Evolutionary conservation across 768 basidiomycete genomes (phyloP), one percentile per base, ranked within the genome.

Genomic region (Candolleomyces eurysporus): DNA sequence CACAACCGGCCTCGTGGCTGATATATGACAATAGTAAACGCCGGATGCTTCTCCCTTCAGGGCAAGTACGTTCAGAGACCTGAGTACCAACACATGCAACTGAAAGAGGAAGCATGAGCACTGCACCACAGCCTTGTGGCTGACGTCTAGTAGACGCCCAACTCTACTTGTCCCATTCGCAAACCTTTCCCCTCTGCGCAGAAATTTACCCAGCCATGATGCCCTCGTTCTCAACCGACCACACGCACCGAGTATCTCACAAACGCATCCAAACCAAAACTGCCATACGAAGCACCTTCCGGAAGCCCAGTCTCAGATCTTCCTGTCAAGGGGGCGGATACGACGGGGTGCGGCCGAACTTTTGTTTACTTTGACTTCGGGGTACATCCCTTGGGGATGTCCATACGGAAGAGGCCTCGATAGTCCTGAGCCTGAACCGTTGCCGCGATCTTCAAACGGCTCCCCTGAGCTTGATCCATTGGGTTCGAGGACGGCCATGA

Each of bases 201-300:
- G 32, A 31, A 50, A 40, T 40, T 45, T 22, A 32, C 39, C 21
- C 16, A 22, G 10, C 30, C 45, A 21, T 26, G 30, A 59, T 52
- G 48, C 10, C 26, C 26, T 10, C 11, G n/a, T 4, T 21, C 39
- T 48, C 61, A 57, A 17, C 32, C 17, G 13, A 48, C 54, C 36
- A 36, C 26, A 48, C 26, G n/a, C 17, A 51, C 13, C 46, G 48
- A 31, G 26, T 54, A 57, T 55, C 56, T 31, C 49, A 26, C 30
- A 30, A 21, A 21, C 57, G 39, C 45, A 61, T 21, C 16, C 49
- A 61, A 3, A 61, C 49, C 17, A 48, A 49, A 17, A 61, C 32
- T 21, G 61, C 61, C 6, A 57, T 31, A 5, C 42, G n/a, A 5
- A 61, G 26, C 1, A 55, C 61, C 49, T 45, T 57, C 55, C 48